phyloP scores from a whole-genome alignment of 345 rosid species.

The Acer campestre region DNA sequence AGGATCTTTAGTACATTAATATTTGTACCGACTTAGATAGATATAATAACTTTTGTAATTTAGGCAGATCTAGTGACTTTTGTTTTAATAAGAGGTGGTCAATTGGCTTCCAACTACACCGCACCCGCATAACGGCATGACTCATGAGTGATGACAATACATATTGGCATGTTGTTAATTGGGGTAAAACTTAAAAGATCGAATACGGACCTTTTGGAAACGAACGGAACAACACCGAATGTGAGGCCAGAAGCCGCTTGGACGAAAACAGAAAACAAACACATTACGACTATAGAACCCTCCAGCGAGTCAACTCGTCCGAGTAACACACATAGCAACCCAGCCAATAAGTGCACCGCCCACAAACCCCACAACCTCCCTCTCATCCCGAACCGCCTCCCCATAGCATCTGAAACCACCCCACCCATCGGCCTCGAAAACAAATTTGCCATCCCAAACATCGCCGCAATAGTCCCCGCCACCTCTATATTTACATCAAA shows the following conservation, averaged over 20 bases:
- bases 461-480: constrained; percentile 79
- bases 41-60: too few species aligned
- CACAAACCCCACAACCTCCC: constrained; percentile 88
- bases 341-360: constrained; percentile 68
- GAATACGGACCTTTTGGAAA: constrained; percentile 57
- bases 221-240: constrained; percentile 85
- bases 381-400: constrained; percentile 61
- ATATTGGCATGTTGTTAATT: too few species aligned
- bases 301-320: constrained; percentile 65
- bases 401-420: constrained; percentile 61
- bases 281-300: constrained; percentile 59
- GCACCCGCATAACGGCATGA: too few species aligned
- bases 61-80: too few species aligned
- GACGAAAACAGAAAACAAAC: constrained; percentile 63
- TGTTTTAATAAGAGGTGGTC: too few species aligned
- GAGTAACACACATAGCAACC: constrained; percentile 57
- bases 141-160: too few species aligned
- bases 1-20: too few species aligned
- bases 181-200: too few species aligned
- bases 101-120: too few species aligned
- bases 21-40: too few species aligned
- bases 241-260: constrained; percentile 89
- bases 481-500: constrained; percentile 61
- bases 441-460: constrained; percentile 58
- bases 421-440: constrained; percentile 82